Conservation (phyloP, 768 basidiomycete species). For the Cystofilobasidium capitatum region DNA sequence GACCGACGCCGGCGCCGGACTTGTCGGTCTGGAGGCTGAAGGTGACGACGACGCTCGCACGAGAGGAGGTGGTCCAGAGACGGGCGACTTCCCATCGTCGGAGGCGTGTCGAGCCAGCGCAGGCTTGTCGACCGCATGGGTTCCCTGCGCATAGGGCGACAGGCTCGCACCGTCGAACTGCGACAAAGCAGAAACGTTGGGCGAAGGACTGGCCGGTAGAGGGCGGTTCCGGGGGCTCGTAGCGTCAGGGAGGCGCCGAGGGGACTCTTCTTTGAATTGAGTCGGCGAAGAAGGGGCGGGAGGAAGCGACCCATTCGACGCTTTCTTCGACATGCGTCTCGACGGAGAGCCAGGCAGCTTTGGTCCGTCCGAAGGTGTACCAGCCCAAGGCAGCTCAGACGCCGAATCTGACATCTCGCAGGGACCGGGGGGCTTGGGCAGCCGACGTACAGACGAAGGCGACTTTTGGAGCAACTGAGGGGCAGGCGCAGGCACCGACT, state of each 20-base stretch:
- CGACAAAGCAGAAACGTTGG: not conserved
- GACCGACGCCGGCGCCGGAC: not conserved
- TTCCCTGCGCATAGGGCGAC: not conserved
- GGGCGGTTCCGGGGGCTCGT: not conserved
- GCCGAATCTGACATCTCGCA: not conserved
- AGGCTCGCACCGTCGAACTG: not conserved
- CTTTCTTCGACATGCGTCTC: not conserved
- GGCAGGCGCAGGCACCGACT: not conserved
- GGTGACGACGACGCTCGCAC: not conserved
- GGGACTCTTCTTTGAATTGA: too few relatives aligned
- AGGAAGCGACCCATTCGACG: not conserved
- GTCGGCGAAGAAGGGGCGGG: not conserved
- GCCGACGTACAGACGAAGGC: not conserved
- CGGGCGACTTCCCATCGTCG: not conserved
- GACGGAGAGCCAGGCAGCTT: not conserved
- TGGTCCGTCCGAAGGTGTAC: not conserved
- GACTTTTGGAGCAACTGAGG: not conserved
- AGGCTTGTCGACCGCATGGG: not conserved
- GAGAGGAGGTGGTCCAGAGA: not conserved
- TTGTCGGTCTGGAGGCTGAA: not conserved
- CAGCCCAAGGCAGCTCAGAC: not conserved
- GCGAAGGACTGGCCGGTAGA: not conserved
- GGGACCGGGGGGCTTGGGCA: not conserved
- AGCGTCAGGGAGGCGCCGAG: not conserved
- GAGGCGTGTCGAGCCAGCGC: not conserved